Evolutionary conservation across 768 basidiomycete genomes (phyloP), one percentile per base, ranked within the genome.

Genomic region (Gautieria morchelliformis): DNA sequence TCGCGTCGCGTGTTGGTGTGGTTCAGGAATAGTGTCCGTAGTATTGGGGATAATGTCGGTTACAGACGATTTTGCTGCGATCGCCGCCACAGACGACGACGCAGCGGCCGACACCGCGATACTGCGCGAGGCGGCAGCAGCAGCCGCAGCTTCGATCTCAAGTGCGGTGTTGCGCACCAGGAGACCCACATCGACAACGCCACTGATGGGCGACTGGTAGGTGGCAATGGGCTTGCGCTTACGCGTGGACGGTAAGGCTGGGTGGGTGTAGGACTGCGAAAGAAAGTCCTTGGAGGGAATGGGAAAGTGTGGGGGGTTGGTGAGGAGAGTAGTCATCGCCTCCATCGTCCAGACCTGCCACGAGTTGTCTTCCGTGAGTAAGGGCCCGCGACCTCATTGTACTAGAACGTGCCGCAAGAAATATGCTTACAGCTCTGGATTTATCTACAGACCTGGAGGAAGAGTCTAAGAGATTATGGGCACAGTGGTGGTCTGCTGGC

Each of bases 171-270:
- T 53, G 45, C 60, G 48, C 56, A 59, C 19, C 56, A 63, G 4
- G 48, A 44, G 44, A 35, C 51, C 46, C 53, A 59, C 48, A 60
- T 56, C 57, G 37, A 64, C 64, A 35, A 73, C 68, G 41, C 66
- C 64, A 62, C 66, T 72, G 35, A 73, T 67, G 8, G 83, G 83
- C 7, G 83, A 84, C 59, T 75, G 79, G 67, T 83, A 82, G 14
- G 83, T 84, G 60, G 72, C 61, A 52, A 68, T 63, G 27, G 83
- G 83, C 66, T 85, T 85, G 55, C 83, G 74, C 54, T 82, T 77
- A 33, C 73, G 69, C n/a, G 64, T 61, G 10, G 70, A 65, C 19
- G 32, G 51, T 27, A 20, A 3, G 7, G 20, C 19, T 40, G 51
- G 5, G 24, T 22, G 30, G 20, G 33, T 22, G 24, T 52, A 52